A percentile compares a stretch with the other conserved stretches of the same genome.
These are phyloP conservation scores for Tetradesmus obliquus DNA, from an alignment of 139 green algal species.

Conservation along the genomic window DNA sequence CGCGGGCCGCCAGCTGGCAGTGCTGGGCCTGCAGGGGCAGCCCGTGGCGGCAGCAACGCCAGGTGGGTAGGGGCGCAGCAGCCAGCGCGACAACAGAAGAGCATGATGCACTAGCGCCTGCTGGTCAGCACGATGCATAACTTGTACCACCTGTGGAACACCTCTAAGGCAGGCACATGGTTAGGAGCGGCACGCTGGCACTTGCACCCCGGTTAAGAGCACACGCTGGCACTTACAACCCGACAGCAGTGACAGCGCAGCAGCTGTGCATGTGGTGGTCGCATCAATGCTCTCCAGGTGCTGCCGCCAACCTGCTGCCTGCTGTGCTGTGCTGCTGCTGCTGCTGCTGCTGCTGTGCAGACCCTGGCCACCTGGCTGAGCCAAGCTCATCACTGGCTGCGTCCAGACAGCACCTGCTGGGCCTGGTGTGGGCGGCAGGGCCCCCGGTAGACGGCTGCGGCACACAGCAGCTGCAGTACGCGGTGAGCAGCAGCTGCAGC, in stretches of 20 bases:
- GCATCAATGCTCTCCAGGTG: background rate
- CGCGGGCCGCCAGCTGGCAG: slow-evolving; percentile 62
- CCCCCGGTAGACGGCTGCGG: background rate
- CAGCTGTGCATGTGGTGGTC: too few species aligned
- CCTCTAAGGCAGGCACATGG: too few species aligned
- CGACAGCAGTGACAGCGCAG: too few species aligned
- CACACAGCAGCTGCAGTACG: slow-evolving; percentile 60
- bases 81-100: background rate
- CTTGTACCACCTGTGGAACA: too few species aligned
- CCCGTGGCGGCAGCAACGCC: slow-evolving; percentile 68
- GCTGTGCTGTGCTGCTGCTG: slow-evolving; percentile 54
- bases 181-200: too few species aligned
- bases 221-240: too few species aligned
- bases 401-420: background rate
- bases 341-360: slow-evolving; percentile 27
- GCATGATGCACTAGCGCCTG: too few species aligned
- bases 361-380: background rate
- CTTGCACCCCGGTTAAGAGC: too few species aligned
- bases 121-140: too few species aligned
- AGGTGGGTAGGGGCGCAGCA: slow-evolving; percentile 8
- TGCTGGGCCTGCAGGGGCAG: slow-evolving; percentile 65
- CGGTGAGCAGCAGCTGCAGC: background rate
- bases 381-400: background rate
- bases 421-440: slow-evolving; percentile 28
- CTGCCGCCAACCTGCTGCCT: slow-evolving; percentile 44